Base-by-base conservation (phyloP, 257 asterid species). In the Solanum neorickii region DNA sequence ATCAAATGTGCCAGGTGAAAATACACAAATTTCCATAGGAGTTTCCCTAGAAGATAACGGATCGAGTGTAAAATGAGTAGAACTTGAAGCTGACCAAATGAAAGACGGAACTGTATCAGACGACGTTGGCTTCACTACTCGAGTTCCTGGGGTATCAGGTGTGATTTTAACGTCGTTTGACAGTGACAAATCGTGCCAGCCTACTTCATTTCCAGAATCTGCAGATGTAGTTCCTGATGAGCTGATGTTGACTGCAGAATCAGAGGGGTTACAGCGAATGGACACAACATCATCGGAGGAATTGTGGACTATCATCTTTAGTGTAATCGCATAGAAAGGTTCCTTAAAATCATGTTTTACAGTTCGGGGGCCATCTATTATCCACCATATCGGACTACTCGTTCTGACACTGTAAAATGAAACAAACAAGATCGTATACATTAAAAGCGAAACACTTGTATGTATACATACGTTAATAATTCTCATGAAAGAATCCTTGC, bases 1-100 rank as follows among this genome's bases (percentile, higher is more conserved):
- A 88, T 97, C 99, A 84, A 87, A 95, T 33, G 99, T 96, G 68
- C 99, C 99, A 0, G 98, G 96, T 83, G 96, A 89, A 88, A 97
- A 95, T 42, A 92, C 95, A 41, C 96, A 90, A 37, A 96, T 89
- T 87, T 95, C 94, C 21, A 97, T 92, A 74, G 98, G 94, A 86
- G 95, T 88, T 88, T 92, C 93, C 21, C 88, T 86, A 3, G 94
- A 92, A 70, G 98, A 93, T 88, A 91, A 82, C 0, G 98, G 97
- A 37, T 90, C 93, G 18, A 97, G 92, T 88, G 89, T 87, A 90
- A 92, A 76, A 27, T 87, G 93, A 77, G 94, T 93, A 42, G 98
- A 95, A 87, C 94, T 93, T 68, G 97, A 90, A 35, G 95, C 98
- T 5, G 98, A 95, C 99, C 99, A 97, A 39, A 97, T 90, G 93